These are phyloP conservation scores for Dittrichia graveolens DNA, from an alignment of 129 eudicot species.

Conservation along the genomic window DNA sequence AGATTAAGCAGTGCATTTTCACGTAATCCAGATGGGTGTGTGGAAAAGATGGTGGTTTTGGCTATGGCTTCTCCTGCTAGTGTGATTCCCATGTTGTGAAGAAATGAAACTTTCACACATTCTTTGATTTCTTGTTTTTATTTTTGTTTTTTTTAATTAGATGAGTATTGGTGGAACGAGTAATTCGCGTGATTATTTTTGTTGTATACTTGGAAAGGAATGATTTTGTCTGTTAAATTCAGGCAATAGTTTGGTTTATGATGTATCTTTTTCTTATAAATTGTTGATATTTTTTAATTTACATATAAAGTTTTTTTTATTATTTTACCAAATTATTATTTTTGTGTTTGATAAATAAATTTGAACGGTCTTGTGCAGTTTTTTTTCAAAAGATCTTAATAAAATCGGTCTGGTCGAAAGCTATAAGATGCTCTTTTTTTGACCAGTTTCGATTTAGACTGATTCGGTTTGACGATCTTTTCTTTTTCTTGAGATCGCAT, in stretches of 20 bases:
- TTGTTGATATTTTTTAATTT: too few species aligned
- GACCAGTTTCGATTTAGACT: too few species aligned
- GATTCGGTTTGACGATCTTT: too few species aligned
- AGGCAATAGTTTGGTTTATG: not conserved
- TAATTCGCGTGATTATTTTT: constrained; percentile 2
- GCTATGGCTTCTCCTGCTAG: constrained; percentile 10
- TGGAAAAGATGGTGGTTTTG: constrained; percentile 26
- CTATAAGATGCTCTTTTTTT: too few species aligned
- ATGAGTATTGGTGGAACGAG: constrained; percentile 25
- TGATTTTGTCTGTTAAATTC: not conserved
- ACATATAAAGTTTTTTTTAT: too few species aligned
- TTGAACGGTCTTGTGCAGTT: too few species aligned
- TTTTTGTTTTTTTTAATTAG: not conserved
- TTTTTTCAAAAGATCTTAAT: too few species aligned
- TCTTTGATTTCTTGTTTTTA: constrained; percentile 9
- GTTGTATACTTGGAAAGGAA: not conserved
- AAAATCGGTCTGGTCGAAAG: too few species aligned
- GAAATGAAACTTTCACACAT: constrained; percentile 17
- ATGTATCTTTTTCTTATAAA: too few species aligned
- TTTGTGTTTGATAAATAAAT: too few species aligned
- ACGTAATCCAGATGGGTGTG: constrained; percentile 24
- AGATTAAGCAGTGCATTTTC: constrained; percentile 22
- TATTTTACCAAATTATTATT: too few species aligned
- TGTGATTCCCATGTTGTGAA: constrained; percentile 20
- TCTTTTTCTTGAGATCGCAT: too few species aligned